Evolutionary conservation across 768 basidiomycete species (phyloP), one percentile per base, ranked within the genome.

Genomic region (Boletus insuetus): DNA sequence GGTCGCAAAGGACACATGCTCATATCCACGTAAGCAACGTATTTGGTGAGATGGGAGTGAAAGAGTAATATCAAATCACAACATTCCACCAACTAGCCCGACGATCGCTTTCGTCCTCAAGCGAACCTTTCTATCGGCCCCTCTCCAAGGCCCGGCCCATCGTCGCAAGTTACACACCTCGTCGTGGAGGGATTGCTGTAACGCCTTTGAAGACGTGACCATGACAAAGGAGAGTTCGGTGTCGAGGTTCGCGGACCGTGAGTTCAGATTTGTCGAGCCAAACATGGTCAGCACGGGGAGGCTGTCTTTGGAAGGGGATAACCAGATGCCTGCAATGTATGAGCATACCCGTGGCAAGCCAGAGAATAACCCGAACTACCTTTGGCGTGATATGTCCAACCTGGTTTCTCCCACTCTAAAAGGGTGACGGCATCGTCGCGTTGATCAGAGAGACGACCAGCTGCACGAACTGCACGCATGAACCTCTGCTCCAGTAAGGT

Each of bases 381-480:
- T 80, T 99, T 99, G 24, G 97, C 91, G 66, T 99, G 97, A 73
- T 99, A 99, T 1, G 97, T 98, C 97, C 97, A 99, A 4, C 88
- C 92, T 22, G 79, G 74, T 59, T 81, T 82, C 65, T 85, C 81
- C 97, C 97, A 99, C 70, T 99, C 96, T 55, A 75, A 80, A 57
- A 99, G 75, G 51, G 84, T 77, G 22, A 99, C 79, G 0, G 84
- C 82, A 34, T 73, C 64, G 46, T 56, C 35, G 26, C 10, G 34
- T 5, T 75, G 73, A 32, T 57, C 65, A 11, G 61, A 61, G n/a
- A 58, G 44, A 32, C 74, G 76, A 6, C 76, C 76, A 0, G 84
- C 82, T n/a, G 66, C 68, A 46, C 67, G 69, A 3, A 84, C 84
- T 5, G 85, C 85, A 24, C 65, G 70, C 82, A 90, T 89, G 67